Percentiles rank a stretch among this genome's conserved stretches.
Evolutionary conservation across 352 stramenopile species (phyloP).

Genomic region (Elongisporangium prolatum): DNA sequence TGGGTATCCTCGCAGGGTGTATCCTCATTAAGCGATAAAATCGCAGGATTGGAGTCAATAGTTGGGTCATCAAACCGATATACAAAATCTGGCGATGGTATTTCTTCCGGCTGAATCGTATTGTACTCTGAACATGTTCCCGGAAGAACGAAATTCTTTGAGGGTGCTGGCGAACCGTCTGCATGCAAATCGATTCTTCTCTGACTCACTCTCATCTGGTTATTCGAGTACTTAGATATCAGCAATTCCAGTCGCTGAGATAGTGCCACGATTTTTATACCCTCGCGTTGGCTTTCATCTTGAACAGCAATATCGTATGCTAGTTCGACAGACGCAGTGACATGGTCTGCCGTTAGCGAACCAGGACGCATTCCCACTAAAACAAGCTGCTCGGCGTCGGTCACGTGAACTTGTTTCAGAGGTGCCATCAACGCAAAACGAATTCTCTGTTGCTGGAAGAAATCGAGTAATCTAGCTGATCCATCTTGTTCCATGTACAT

Average conservation of each 20-base stretch:
- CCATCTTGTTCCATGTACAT: background rate
- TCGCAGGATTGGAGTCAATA: background rate
- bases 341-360: background rate
- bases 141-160: background rate
- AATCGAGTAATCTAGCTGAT: background rate
- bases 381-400: background rate
- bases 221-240: background rate
- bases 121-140: background rate
- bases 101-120: background rate
- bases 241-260: background rate
- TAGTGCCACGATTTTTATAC: background rate
- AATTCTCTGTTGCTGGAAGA: background rate
- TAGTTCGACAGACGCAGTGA: background rate
- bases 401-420: background rate
- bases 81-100: background rate
- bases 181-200: background rate
- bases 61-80: background rate
- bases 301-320: background rate
- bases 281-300: background rate
- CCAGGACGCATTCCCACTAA: background rate
- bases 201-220: background rate
- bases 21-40: background rate
- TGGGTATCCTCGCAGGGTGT: background rate
- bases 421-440: background rate
- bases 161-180: background rate